Base-by-base conservation (phyloP, 768 basidiomycete species). In the Leccinum broughii region DNA sequence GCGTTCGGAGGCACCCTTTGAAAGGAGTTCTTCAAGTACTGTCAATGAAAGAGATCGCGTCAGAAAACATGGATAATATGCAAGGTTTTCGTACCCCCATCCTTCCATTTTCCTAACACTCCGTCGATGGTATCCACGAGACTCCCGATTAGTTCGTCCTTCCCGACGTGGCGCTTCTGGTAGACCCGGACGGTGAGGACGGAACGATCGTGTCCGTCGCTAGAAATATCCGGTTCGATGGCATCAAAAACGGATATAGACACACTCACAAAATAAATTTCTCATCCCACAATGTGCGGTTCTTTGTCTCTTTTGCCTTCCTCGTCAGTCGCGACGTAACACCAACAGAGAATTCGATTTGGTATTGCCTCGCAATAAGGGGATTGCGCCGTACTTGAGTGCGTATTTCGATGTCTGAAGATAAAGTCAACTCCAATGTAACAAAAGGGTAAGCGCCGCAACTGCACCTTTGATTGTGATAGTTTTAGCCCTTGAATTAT, bases 351-450 rank as follows among this genome's bases (percentile, higher is more conserved):
- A 51, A 26, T 32, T 51, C 28, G 4, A 51, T 17, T n/a, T 51
- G 30, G 20, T 50, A 57, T 39, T 49, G 35, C 26, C 28, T 54
- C 5, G 57, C 35, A 28, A 46, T 7, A 1, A 3, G 32, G 17
- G 13, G 3, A 13, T 26, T 46, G 14, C 41, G 26, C 5, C 32
- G 22, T 15, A 20, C 32, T 15, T 17, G 28, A 39, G 54, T 49
- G 10, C 2, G 58, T 50, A 61, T 55, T 6, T 54, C 14, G 10
- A 56, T 32, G 50, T 62, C 62, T 62, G n/a, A 30, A 58, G 14
- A 26, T 4, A 35, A 13, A 35, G 30, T 48, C 14, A 28, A n/a
- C 8, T n/a, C 6, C 22, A 24, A 15, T 28, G 50, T 4, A 51
- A 30, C 14, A 51, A 15, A 28, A 51, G 8, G 28, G 15, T 1